Conservation (phyloP, 1,284 basidiomycete genomes). For the Gomphus sp. region DNA sequence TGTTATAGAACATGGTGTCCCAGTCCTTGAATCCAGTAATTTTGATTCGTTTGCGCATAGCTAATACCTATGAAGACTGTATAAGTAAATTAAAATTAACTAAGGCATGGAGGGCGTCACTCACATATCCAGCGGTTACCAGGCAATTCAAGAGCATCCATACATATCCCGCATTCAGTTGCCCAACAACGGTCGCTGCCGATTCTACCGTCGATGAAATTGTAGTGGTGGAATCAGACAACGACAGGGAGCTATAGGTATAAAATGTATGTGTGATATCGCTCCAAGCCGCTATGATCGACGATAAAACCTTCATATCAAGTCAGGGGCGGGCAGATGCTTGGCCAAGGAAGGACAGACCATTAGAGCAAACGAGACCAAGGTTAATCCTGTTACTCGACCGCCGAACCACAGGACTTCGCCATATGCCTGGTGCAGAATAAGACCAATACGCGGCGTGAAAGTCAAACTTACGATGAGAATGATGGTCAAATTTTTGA, state of each 20-base stretch:
- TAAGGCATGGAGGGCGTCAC: slow-evolving; percentile 23
- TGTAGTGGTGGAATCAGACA: slow-evolving; percentile 28
- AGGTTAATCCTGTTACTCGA: slow-evolving; percentile 77
- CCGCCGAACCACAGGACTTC: slow-evolving; percentile 98
- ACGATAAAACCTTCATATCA: slow-evolving; percentile 71
- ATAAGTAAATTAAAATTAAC: not conserved
- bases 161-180: slow-evolving; percentile 79
- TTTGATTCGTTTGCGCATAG: slow-evolving; percentile 98
- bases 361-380: slow-evolving; percentile 91
- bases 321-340: not conserved
- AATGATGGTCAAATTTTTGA: slow-evolving; percentile 99
- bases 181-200: slow-evolving; percentile 40
- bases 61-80: slow-evolving; percentile 55
- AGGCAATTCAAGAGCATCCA: slow-evolving; percentile 97
- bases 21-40: slow-evolving; percentile 97
- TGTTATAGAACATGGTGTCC: slow-evolving; percentile 99
- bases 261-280: slow-evolving; percentile 52
- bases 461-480: slow-evolving; percentile 62
- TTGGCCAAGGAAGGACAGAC: slow-evolving; percentile 29
- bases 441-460: slow-evolving; percentile 5
- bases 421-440: slow-evolving; percentile 71
- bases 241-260: slow-evolving; percentile 27
- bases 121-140: slow-evolving; percentile 85
- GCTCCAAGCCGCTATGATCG: slow-evolving; percentile 91
- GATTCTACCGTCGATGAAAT: slow-evolving; percentile 32